A percentile compares a stretch with the other conserved stretches of the same genome.
phyloP scores from a whole-genome alignment of 2,329 filamentous ascomycete species.

The Aulographum hederae region DNA sequence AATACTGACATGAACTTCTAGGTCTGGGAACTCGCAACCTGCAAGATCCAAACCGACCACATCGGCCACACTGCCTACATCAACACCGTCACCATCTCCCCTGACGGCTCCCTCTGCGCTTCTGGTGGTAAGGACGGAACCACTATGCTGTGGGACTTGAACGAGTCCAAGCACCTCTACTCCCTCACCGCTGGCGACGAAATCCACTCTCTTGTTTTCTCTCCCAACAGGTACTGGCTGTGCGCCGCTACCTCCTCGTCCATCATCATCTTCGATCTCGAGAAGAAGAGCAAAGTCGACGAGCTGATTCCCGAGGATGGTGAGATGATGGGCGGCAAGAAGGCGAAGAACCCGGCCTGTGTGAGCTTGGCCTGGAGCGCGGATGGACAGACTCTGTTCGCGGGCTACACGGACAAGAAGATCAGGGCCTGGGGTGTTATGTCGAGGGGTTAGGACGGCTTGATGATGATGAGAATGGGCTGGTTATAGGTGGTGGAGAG shows the following conservation, averaged over 20 bases:
- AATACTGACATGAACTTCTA: slow-evolving; percentile 19
- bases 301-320: slow-evolving; percentile 98
- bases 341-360: slow-evolving; percentile 97
- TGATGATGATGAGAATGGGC: not conserved
- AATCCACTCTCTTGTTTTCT: slow-evolving; percentile 99
- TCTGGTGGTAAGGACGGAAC: slow-evolving; percentile 99
- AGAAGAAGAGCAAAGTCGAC: slow-evolving; percentile 99
- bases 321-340: slow-evolving; percentile 92
- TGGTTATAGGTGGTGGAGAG: too few species aligned
- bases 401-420: slow-evolving; percentile 99
- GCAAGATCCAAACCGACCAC: slow-evolving; percentile 99
- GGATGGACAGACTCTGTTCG: slow-evolving; percentile 97
- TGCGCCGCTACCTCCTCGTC: slow-evolving; percentile 92
- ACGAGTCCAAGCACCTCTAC: slow-evolving; percentile 99
- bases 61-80: slow-evolving; percentile 99
- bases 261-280: slow-evolving; percentile 99
- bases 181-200: slow-evolving; percentile 98
- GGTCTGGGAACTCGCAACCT: slow-evolving; percentile 99
- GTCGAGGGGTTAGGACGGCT: slow-evolving; percentile 43
- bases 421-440: slow-evolving; percentile 97
- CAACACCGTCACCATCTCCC: slow-evolving; percentile 99
- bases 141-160: slow-evolving; percentile 99
- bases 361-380: slow-evolving; percentile 93
- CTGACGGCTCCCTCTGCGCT: slow-evolving; percentile 95
- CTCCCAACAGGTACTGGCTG: slow-evolving; percentile 99